Evolutionary conservation across 2,329 filamentous ascomycete genomes (phyloP).

Genomic region (Epichloe scottii): DNA sequence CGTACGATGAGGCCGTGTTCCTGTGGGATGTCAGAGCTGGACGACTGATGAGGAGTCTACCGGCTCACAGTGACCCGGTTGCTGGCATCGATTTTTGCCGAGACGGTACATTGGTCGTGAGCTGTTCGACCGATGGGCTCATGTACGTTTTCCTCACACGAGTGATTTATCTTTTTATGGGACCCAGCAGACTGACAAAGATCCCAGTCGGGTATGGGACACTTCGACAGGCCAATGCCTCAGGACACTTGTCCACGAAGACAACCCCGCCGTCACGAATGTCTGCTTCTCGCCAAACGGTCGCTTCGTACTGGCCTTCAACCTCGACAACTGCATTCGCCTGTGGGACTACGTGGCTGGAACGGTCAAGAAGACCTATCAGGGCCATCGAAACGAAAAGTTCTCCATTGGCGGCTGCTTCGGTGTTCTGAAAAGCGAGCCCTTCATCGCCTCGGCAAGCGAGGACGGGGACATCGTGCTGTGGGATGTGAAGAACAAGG

Average conservation of each 20-base stretch:
- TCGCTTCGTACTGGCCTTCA: slow-evolving; percentile 83
- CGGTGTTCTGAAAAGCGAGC: slow-evolving; percentile 37
- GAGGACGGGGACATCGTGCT: slow-evolving; percentile 77
- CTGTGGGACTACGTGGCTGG: slow-evolving; percentile 94
- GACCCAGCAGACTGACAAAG: slow-evolving; percentile 8
- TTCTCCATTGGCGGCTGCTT: slow-evolving; percentile 83
- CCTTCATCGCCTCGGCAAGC: slow-evolving; percentile 70
- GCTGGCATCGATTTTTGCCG: slow-evolving; percentile 84
- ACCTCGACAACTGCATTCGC: slow-evolving; percentile 77
- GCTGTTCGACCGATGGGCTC: slow-evolving; percentile 81
- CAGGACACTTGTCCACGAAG: slow-evolving; percentile 88
- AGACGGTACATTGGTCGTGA: slow-evolving; percentile 85
- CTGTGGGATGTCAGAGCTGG: slow-evolving; percentile 91
- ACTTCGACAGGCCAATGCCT: slow-evolving; percentile 90
- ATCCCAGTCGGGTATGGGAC: slow-evolving; percentile 73
- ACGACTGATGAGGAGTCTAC: slow-evolving; percentile 75
- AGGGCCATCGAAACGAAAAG: slow-evolving; percentile 74
- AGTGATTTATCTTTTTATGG: background rate
- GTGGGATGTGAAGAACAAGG: slow-evolving; percentile 85
- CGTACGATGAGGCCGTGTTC: slow-evolving; percentile 94
- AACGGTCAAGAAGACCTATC: slow-evolving; percentile 90
- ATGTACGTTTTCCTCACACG: slow-evolving; percentile 43
- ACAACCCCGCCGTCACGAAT: slow-evolving; percentile 78
- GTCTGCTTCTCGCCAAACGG: slow-evolving; percentile 93
- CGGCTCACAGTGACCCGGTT: slow-evolving; percentile 91